These are phyloP conservation scores for Eucalyptus erythrocorys DNA, from an alignment of 345 rosid species.

Conservation along the genomic window DNA sequence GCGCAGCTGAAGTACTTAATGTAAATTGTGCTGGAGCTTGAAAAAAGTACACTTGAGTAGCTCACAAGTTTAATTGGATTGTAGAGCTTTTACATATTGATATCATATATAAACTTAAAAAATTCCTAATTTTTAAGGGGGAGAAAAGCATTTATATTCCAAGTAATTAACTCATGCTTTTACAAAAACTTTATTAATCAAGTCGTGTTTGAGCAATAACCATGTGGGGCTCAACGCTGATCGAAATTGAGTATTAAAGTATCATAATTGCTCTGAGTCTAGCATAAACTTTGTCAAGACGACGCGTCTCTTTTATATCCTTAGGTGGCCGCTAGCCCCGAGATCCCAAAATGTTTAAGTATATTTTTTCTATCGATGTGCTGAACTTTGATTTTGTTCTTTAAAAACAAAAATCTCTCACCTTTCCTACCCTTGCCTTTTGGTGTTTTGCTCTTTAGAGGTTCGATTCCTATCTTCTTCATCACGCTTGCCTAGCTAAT, in stretches of 20 bases:
- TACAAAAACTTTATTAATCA: neutral
- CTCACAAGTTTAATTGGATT: neutral
- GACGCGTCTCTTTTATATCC: neutral
- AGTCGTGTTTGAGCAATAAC: neutral
- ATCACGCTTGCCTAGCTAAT: neutral
- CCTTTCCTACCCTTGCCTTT: neutral
- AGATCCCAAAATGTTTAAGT: neutral
- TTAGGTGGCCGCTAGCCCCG: neutral
- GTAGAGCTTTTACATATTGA: neutral
- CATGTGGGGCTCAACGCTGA: neutral
- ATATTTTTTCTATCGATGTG: neutral
- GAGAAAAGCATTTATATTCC: neutral
- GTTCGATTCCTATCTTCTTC: neutral
- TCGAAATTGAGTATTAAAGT: neutral
- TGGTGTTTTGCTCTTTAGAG: neutral
- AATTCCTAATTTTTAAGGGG: neutral
- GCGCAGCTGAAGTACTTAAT: neutral
- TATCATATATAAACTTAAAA: neutral
- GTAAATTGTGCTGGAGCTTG: neutral
- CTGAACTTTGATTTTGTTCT: neutral
- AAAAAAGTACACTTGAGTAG: neutral
- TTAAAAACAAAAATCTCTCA: neutral
- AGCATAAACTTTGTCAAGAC: neutral
- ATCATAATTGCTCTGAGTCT: neutral
- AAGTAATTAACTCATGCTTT: neutral